Percentiles rank a stretch among this genome's conserved stretches.
Evolutionary conservation across 2,329 filamentous ascomycete species (phyloP).

Genomic region (Alternaria metachromatica): DNA sequence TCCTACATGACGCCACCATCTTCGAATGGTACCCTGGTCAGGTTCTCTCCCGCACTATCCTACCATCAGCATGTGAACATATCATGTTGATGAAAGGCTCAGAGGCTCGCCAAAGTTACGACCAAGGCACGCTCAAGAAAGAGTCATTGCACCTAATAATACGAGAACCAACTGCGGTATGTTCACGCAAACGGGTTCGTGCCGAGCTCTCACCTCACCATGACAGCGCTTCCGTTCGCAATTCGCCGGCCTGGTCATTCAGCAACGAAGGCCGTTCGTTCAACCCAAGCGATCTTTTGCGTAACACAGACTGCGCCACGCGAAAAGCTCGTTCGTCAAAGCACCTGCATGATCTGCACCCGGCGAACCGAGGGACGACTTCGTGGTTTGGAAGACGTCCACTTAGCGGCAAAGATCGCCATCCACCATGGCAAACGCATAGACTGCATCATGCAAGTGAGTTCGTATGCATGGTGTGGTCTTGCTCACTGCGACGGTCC

Average conservation of each 20-base stretch:
- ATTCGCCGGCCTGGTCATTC: not conserved
- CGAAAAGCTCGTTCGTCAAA: not conserved
- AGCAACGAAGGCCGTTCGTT: not conserved
- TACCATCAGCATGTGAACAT: not conserved
- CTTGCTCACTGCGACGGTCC: not conserved
- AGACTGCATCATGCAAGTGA: conserved; percentile 1
- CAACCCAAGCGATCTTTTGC: not conserved
- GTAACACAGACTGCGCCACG: not conserved
- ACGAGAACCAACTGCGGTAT: not conserved
- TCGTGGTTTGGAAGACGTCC: not conserved
- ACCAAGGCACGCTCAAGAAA: no score
- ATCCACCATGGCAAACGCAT: not conserved
- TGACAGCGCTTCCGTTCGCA: no score
- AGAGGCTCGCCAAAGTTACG: no score
- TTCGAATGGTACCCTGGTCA: not conserved
- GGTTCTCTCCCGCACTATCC: not conserved
- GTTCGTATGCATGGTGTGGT: not conserved
- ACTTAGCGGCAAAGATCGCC: not conserved
- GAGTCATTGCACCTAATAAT: no score
- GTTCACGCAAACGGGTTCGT: not conserved
- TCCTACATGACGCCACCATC: not conserved
- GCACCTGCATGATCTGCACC: not conserved
- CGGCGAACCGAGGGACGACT: not conserved
- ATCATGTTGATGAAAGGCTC: not conserved
- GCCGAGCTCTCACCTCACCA: not conserved